Evolutionary conservation across 2,329 filamentous ascomycete genomes (phyloP).

Genomic region (Hypoxylon sp.): DNA sequence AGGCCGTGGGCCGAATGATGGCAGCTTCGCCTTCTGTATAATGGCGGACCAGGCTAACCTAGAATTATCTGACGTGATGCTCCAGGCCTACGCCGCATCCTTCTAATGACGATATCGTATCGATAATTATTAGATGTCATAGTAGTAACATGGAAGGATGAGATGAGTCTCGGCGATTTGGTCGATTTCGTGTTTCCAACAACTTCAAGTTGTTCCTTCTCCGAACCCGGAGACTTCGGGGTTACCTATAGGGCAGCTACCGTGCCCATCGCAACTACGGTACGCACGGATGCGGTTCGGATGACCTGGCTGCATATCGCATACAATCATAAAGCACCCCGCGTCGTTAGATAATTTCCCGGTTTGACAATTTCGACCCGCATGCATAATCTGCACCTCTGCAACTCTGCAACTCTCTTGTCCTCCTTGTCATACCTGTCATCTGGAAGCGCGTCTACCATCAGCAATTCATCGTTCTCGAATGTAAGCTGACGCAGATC

Average conservation of each 20-base stretch:
- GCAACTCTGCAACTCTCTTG: too few species aligned
- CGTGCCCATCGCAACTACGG: slow-evolving; percentile 28
- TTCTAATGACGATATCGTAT: not conserved
- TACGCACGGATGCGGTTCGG: slow-evolving; percentile 19
- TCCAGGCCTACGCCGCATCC: slow-evolving; percentile 3
- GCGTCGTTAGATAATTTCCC: slow-evolving; percentile 36
- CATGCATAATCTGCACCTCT: slow-evolving; percentile 5
- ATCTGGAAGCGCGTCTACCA: slow-evolving; percentile 13
- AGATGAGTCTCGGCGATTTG: too few species aligned
- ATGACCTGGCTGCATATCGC: slow-evolving; percentile 24
- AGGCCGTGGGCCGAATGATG: slow-evolving; percentile 26
- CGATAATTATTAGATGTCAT: not conserved
- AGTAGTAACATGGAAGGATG: too few species aligned
- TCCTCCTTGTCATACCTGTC: not conserved
- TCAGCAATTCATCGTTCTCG: slow-evolving; percentile 6
- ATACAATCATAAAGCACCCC: slow-evolving; percentile 25
- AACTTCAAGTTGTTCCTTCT: slow-evolving; percentile 4
- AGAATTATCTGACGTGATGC: slow-evolving; percentile 42
- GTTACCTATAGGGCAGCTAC: slow-evolving; percentile 9
- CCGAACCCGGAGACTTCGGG: slow-evolving; percentile 33
- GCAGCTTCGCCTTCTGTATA: slow-evolving; percentile 14
- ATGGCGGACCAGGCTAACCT: slow-evolving; percentile 3
- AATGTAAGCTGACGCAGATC: slow-evolving; percentile 39
- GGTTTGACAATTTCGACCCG: slow-evolving; percentile 32
- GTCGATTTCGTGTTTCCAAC: not conserved